Evolutionary conservation across 2,329 filamentous ascomycete genomes (phyloP).

Genomic region (Dryadomyces sulphureus): DNA sequence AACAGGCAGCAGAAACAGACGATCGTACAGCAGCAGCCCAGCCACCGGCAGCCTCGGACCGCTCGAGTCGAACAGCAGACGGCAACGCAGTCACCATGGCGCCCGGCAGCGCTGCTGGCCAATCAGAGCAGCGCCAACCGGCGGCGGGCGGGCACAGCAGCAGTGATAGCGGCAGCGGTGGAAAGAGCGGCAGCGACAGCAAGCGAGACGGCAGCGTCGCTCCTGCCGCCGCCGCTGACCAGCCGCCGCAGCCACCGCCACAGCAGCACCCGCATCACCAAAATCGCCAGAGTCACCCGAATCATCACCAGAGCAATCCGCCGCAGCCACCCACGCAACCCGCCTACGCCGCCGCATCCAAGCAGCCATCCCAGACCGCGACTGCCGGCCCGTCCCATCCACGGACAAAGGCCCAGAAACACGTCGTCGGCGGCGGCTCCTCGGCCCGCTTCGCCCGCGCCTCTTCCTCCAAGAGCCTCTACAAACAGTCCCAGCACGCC

Average conservation of each 20-base stretch:
- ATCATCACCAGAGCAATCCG: neutral
- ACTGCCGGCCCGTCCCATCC: slow-evolving; percentile 18
- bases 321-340: neutral
- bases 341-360: no score
- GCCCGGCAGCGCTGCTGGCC: slow-evolving; percentile 3
- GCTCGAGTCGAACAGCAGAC: no score
- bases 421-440: slow-evolving; percentile 26
- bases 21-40: no score
- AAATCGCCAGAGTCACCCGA: neutral
- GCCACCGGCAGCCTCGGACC: no score
- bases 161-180: neutral
- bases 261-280: neutral
- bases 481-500: slow-evolving; percentile 19
- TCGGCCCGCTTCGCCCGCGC: slow-evolving; percentile 33
- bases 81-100: neutral
- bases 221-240: neutral
- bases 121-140: slow-evolving; percentile 5
- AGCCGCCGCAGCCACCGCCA: neutral
- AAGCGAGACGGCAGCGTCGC: neutral
- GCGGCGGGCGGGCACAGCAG: no score
- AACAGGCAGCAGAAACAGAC: no score
- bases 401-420: slow-evolving; percentile 23
- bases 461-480: slow-evolving; percentile 35
- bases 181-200: neutral
- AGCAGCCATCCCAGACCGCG: slow-evolving; percentile 1